phyloP scores from a whole-genome alignment of 805 yeast genomes.

The Lachancea lanzarotensis region DNA sequence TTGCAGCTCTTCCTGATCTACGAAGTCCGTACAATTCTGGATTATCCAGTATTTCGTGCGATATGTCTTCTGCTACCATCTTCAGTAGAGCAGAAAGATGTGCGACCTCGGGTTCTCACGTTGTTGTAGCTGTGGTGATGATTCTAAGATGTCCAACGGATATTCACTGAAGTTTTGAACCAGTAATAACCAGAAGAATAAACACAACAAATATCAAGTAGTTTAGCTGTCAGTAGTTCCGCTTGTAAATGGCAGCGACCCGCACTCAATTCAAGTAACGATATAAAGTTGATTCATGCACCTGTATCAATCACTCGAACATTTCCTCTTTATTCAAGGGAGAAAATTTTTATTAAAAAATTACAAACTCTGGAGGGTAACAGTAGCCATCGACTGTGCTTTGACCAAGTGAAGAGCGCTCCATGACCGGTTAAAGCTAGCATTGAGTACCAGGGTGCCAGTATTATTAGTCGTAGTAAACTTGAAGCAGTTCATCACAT shows the following conservation, averaged over 20 bases:
- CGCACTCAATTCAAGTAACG: not conserved
- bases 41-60: constrained; percentile 53
- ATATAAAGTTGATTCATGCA: not conserved
- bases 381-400: not conserved
- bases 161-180: not conserved
- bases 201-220: not conserved
- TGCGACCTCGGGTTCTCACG: not conserved
- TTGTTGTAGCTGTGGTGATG: not conserved
- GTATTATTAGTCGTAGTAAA: too few species aligned
- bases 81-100: not conserved
- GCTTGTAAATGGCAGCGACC: not conserved
- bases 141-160: not conserved
- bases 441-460: too few species aligned
- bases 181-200: too few species aligned
- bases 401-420: not conserved
- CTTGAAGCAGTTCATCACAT: too few species aligned
- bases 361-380: constrained; percentile 9
- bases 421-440: not conserved
- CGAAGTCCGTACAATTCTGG: constrained; percentile 83
- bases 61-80: constrained; percentile 29
- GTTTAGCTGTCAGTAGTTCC: not conserved
- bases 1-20: constrained; percentile 61
- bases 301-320: not conserved
- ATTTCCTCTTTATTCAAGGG: constrained; percentile 6
- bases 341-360: constrained; percentile 11